Percentiles rank a stretch among this genome's conserved stretches.
phyloP scores from a whole-genome alignment of 306 rosid genomes.

The Betula pendula region DNA sequence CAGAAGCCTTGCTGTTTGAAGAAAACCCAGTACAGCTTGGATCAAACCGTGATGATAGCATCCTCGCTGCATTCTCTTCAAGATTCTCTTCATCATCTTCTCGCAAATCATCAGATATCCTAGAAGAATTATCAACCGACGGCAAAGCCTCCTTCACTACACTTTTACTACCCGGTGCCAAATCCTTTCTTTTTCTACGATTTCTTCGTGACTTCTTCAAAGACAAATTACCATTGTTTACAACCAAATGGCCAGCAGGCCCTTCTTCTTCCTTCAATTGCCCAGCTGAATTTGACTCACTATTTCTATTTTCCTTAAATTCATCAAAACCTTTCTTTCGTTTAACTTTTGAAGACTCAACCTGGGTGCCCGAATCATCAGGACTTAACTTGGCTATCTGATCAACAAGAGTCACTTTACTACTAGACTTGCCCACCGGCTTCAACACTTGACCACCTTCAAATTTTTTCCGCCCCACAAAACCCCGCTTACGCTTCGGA shows the following conservation, averaged over 20 bases:
- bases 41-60: constrained; percentile 98
- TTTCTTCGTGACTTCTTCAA: constrained; percentile 50
- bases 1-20: constrained; percentile 53
- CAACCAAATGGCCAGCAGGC: constrained; percentile 41
- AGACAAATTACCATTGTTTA: constrained; percentile 52
- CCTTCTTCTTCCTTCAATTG: constrained; percentile 46
- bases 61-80: constrained; percentile 95
- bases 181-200: constrained; percentile 44
- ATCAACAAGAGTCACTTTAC: constrained; percentile 42
- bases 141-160: constrained; percentile 49
- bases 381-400: constrained; percentile 42
- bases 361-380: constrained; percentile 40
- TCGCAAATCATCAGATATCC: constrained; percentile 42
- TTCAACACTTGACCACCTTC: constrained; percentile 38
- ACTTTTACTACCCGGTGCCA: constrained; percentile 37
- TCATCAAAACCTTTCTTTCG: constrained; percentile 38
- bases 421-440: constrained; percentile 38
- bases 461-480: constrained; percentile 67
- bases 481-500: constrained; percentile 84
- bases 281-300: constrained; percentile 45
- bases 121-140: constrained; percentile 40
- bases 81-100: constrained; percentile 93
- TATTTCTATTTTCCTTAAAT: constrained; percentile 43
- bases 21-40: constrained; percentile 91
- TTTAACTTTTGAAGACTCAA: constrained; percentile 37